Evolutionary conservation across 2,329 filamentous ascomycete genomes (phyloP).

Genomic region (Tolypocladium tropicale): DNA sequence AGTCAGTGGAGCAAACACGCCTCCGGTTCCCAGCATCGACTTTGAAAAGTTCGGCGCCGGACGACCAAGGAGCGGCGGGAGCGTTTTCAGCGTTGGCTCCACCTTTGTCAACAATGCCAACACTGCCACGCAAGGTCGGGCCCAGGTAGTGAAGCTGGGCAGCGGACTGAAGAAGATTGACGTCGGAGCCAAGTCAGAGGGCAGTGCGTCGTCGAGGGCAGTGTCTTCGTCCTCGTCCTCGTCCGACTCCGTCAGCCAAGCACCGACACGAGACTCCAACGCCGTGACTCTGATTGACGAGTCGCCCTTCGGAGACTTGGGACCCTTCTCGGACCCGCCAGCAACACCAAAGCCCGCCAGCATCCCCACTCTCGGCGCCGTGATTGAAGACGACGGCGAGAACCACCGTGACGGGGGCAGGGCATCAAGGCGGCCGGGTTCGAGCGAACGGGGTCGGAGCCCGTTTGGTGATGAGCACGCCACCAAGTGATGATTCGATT

Average conservation of each 20-base stretch:
- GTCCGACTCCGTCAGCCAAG: conserved; percentile 9
- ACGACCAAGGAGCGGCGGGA: conserved; percentile 43
- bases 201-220: conserved; percentile 14
- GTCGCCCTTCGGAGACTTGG: conserved; percentile 38
- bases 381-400: conserved; percentile 41
- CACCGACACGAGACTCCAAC: conserved; percentile 26
- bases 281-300: conserved; percentile 40
- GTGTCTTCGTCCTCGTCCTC: conserved; percentile 4
- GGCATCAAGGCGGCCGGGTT: conserved; percentile 12
- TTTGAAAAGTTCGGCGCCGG: conserved; percentile 43
- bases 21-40: conserved; percentile 66
- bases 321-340: conserved; percentile 50
- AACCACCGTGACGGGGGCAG: conserved; percentile 25
- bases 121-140: conserved; percentile 46
- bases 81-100: conserved; percentile 57
- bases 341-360: conserved; percentile 20
- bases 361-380: conserved; percentile 39
- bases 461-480: conserved; percentile 51
- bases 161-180: conserved; percentile 37
- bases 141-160: conserved; percentile 50
- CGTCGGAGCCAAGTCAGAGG: conserved; percentile 26
- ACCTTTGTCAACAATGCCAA: conserved; percentile 58
- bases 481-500: conserved; percentile 32
- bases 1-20: conserved; percentile 43
- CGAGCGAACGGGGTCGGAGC: conserved; percentile 25